phyloP scores from a whole-genome alignment of 129 eudicot genomes.

The Cynara cardunculus region DNA sequence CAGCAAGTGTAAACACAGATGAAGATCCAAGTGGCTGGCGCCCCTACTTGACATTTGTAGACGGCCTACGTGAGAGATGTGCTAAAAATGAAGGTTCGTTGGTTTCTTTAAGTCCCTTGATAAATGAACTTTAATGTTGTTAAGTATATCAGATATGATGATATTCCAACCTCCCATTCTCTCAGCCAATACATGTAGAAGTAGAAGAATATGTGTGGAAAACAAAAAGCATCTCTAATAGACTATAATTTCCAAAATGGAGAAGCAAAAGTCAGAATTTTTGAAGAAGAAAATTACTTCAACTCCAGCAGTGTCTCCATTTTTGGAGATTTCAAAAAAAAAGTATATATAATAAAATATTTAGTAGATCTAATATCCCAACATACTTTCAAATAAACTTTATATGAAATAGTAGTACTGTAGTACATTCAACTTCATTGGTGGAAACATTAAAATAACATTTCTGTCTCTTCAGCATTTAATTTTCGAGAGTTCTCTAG shows the following conservation, averaged over 20 bases:
- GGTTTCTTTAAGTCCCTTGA: background rate
- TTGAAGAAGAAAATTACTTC: too few relatives aligned
- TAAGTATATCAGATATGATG: background rate
- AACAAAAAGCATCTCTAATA: background rate
- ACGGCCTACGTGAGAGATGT: slow-evolving; percentile 69
- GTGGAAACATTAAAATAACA: too few relatives aligned
- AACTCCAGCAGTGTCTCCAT: background rate
- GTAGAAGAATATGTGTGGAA: background rate
- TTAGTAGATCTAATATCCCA: background rate
- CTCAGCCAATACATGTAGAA: background rate
- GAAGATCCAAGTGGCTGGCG: slow-evolving; percentile 99
- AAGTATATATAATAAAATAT: too few relatives aligned
- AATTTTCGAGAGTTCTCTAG: too few relatives aligned
- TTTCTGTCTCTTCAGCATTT: too few relatives aligned
- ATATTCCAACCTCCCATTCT: too few relatives aligned
- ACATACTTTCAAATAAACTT: background rate
- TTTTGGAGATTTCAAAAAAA: background rate
- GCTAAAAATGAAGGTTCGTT: slow-evolving; percentile 54
- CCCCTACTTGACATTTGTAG: slow-evolving; percentile 62
- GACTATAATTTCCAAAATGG: too few relatives aligned
- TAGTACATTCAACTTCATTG: background rate
- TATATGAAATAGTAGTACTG: background rate
- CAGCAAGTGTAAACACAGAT: slow-evolving; percentile 65
- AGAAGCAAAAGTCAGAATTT: too few relatives aligned
- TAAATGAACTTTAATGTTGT: background rate